Evolutionary conservation across 2,329 filamentous ascomycete genomes (phyloP).

Genomic region (Sordariomycetes sp.): DNA sequence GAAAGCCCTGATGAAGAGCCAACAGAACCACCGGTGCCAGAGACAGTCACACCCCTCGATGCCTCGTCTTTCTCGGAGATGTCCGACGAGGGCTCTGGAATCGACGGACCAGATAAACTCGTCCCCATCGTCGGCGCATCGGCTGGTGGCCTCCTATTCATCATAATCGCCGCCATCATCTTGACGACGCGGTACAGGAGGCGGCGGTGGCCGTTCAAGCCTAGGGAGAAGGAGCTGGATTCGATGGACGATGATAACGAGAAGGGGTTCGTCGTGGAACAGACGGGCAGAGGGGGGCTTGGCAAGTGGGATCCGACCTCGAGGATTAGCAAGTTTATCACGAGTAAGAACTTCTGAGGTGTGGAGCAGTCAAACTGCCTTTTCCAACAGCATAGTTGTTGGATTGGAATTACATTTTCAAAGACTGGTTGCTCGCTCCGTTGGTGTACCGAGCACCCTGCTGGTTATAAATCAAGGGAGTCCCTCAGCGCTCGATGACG

Average conservation of each 20-base stretch:
- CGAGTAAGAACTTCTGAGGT: background rate
- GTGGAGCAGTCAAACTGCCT: background rate
- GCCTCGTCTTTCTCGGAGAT: too few relatives aligned
- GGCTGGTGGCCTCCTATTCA: slow-evolving; percentile 6
- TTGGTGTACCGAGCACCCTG: too few relatives aligned
- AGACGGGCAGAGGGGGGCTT: background rate
- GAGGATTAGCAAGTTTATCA: slow-evolving; percentile 3
- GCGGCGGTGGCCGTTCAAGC: slow-evolving; percentile 7
- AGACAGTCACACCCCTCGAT: too few relatives aligned
- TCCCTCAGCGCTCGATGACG: too few relatives aligned
- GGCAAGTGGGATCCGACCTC: slow-evolving; percentile 4
- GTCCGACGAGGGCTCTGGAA: background rate
- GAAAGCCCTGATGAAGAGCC: background rate
- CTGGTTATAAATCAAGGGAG: too few relatives aligned
- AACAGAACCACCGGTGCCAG: background rate
- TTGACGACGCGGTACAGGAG: slow-evolving; percentile 7
- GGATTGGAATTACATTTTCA: too few relatives aligned
- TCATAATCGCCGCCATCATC: slow-evolving; percentile 6
- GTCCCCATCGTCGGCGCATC: slow-evolving; percentile 6
- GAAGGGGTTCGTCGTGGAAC: background rate
- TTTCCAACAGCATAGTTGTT: too few relatives aligned
- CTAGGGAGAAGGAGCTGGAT: slow-evolving; percentile 2
- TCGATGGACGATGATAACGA: slow-evolving; percentile 6
- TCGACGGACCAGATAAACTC: background rate
- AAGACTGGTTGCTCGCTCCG: too few relatives aligned